Evolutionary conservation across 1,284 basidiomycete genomes (phyloP), one percentile per base, ranked within the genome.

Genomic region (Dichomitus squalens): DNA sequence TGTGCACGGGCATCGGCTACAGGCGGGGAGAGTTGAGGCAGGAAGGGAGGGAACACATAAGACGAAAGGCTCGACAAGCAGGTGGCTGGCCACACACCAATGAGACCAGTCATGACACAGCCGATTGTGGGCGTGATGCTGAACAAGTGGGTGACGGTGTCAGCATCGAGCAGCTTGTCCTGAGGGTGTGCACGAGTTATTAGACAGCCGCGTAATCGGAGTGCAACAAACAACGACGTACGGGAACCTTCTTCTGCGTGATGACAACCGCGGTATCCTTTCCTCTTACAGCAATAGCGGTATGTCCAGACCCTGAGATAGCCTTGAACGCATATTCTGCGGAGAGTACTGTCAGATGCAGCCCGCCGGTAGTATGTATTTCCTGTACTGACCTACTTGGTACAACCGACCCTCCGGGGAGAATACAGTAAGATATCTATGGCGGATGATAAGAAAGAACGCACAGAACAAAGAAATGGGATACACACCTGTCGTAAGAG

Each of bases 271-370:
- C 84, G 2, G 94, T 96, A 71, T 99, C 96, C 75, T 93, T 93
- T 21, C 97, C 97, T 65, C 96, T 80, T 53, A 99, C 90, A 14
- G 96, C 86, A 52, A 99, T 85, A 6, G 96, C 88, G 3, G 97
- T 99, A 68, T 98, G 93, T 1, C 95, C 96, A 3, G 95, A 96
- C 52, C 94, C 92, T 60, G 93, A 93, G 75, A 99, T 98, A 48
- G 97, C 97, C 76, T 99, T 99, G 88, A 99, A 99, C 20, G 97
- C 97, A 83, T 99, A 99, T 78, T 98, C 95, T 97, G 58, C 7
- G 49, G 25, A 34, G 46, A 25, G 2, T n/a, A 41, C 7, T 4
- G 16, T 53, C 18, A 35, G n/a, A 2, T 33, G 8, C 14, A 43
- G 31, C 12, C 8, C 21, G 7, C 25, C 14, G 27, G 16, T 27